Percentiles rank a stretch among this genome's conserved stretches.
Conservation (phyloP, 1,284 basidiomycete genomes). For the Ceratobasidium sp. region DNA sequence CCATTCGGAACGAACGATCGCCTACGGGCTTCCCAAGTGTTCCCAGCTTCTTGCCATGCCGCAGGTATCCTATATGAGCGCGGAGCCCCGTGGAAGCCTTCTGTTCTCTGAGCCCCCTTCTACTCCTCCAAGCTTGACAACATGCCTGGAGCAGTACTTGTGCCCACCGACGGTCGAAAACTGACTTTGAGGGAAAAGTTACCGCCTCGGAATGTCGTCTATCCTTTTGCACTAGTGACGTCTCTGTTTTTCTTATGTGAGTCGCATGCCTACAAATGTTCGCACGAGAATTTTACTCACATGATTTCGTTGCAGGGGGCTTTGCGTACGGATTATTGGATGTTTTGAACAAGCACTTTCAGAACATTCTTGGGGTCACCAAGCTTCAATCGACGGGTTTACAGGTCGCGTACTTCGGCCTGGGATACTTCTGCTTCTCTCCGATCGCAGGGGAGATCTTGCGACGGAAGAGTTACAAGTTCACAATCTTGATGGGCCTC, state of each 20-base stretch:
- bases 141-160: conserved; percentile 45
- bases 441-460: conserved; percentile 72
- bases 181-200: conserved; percentile 34
- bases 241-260: conserved; percentile 85
- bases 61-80: conserved; percentile 34
- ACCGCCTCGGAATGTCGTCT: conserved; percentile 51
- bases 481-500: conserved; percentile 49
- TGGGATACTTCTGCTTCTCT: conserved; percentile 74
- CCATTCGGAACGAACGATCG: conserved; percentile 17
- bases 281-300: neutral
- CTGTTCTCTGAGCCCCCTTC: conserved; percentile 1
- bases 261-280: conserved; percentile 50
- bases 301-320: conserved; percentile 63
- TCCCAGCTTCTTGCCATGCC: conserved; percentile 22
- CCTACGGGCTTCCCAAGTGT: conserved; percentile 11
- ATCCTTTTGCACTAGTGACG: conserved; percentile 79
- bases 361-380: conserved; percentile 75
- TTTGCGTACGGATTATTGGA: conserved; percentile 88
- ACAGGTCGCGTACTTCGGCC: conserved; percentile 86
- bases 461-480: conserved; percentile 64
- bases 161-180: conserved; percentile 30
- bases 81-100: conserved; percentile 37
- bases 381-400: conserved; percentile 86
- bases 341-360: conserved; percentile 86
- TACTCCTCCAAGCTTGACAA: conserved; percentile 17